Conservation (phyloP, 768 basidiomycete genomes). For the Cytidiella melzeri region DNA sequence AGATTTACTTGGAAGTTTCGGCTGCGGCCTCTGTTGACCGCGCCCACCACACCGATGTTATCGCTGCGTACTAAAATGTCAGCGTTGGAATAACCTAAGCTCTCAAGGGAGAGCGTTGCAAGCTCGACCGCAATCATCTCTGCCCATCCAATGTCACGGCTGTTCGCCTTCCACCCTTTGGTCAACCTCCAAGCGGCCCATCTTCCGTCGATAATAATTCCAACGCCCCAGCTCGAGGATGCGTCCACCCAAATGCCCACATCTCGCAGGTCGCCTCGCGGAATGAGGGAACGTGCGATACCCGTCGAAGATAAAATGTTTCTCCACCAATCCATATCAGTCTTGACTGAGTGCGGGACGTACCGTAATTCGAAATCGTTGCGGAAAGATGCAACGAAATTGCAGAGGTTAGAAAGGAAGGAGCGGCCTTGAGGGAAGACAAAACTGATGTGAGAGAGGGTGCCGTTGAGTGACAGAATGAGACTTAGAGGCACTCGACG, state of each 20-base stretch:
- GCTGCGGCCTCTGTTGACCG: constrained; percentile 26
- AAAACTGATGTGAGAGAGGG: constrained; percentile 25
- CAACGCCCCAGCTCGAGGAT: constrained; percentile 30
- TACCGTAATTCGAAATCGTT: constrained; percentile 2
- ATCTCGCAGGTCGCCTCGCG: constrained; percentile 16
- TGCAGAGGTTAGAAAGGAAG: constrained; percentile 18
- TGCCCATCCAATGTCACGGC: constrained; percentile 33
- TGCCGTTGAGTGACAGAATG: constrained; percentile 14
- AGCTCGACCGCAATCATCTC: constrained; percentile 34
- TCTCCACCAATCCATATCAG: too few species aligned
- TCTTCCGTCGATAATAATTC: constrained; percentile 21
- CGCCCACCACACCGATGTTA: constrained; percentile 29
- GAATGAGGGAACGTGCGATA: too few species aligned
- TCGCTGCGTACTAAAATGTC: constrained; percentile 25
- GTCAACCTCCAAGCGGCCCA: constrained; percentile 30
- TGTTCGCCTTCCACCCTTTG: constrained; percentile 11
- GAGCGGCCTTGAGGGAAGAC: constrained; percentile 24
- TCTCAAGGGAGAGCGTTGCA: constrained; percentile 3
- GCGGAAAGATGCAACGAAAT: constrained; percentile 18
- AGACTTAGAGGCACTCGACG: too few species aligned
- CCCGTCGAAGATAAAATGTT: too few species aligned
- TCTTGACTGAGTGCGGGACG: too few species aligned
- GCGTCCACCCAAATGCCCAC: constrained; percentile 32
- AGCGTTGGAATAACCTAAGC: background rate
- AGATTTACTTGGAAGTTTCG: constrained; percentile 23